A percentile compares a stretch with the other conserved stretches of the same genome.
These are phyloP conservation scores for Kregervanrija pseudodelftensis DNA, from an alignment of 805 yeast genomes.

Conservation along the genomic window DNA sequence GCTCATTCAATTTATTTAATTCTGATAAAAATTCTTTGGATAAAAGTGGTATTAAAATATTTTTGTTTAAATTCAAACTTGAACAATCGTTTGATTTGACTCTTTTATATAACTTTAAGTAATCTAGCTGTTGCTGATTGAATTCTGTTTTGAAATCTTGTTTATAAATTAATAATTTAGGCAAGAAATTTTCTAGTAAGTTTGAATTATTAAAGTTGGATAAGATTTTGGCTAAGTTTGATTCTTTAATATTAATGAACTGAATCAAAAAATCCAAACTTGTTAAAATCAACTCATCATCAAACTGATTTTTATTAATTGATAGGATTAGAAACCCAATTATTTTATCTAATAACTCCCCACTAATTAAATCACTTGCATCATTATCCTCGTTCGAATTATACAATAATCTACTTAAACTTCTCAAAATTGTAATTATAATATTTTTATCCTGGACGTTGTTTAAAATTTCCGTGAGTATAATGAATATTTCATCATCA, in stretches of 20 bases:
- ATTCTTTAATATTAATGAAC: slow-evolving; percentile 42
- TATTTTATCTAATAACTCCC: slow-evolving; percentile 42
- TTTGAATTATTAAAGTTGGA: slow-evolving; percentile 40
- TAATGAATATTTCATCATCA: slow-evolving; percentile 60
- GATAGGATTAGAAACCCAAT: slow-evolving; percentile 50
- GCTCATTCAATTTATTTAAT: slow-evolving; percentile 66
- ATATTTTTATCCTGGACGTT: slow-evolving; percentile 59
- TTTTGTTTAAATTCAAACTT: background rate
- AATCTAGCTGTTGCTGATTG: slow-evolving; percentile 24
- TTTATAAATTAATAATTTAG: slow-evolving; percentile 50
- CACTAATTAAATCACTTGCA: slow-evolving; percentile 42
- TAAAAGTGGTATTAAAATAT: slow-evolving; percentile 7
- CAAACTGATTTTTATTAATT: slow-evolving; percentile 26
- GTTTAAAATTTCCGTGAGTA: slow-evolving; percentile 44
- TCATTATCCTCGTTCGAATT: slow-evolving; percentile 37
- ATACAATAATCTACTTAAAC: slow-evolving; percentile 73
- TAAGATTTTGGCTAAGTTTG: slow-evolving; percentile 50
- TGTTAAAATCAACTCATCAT: slow-evolving; percentile 69
- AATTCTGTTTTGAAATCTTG: slow-evolving; percentile 32
- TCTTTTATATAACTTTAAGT: slow-evolving; percentile 41
- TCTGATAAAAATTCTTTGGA: slow-evolving; percentile 44
- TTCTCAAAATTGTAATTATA: slow-evolving; percentile 62
- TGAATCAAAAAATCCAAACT: slow-evolving; percentile 79
- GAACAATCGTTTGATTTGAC: slow-evolving; percentile 29
- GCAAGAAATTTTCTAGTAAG: slow-evolving; percentile 51